Conservation (phyloP, 2,329 filamentous ascomycete species). For the Didymellaceae sp. region DNA sequence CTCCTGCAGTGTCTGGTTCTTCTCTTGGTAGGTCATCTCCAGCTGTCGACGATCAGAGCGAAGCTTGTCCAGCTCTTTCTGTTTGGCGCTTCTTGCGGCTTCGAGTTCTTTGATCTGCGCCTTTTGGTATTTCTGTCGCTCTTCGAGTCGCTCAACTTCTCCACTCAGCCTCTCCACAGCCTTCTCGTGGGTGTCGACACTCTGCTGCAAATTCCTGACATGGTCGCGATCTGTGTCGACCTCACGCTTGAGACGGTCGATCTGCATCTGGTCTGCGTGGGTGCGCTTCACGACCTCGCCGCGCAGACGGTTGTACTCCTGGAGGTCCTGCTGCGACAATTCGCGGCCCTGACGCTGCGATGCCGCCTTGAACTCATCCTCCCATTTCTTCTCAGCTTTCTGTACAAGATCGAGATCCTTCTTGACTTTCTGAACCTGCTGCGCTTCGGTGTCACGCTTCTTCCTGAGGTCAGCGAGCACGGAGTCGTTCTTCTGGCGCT, state of each 20-base stretch:
- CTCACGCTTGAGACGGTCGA: constrained; percentile 87
- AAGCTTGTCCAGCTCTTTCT: constrained; percentile 81
- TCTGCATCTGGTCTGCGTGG: constrained; percentile 78
- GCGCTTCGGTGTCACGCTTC: constrained; percentile 75
- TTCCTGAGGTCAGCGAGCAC: constrained; percentile 75
- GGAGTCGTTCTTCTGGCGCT: constrained; percentile 71
- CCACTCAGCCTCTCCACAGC: constrained; percentile 75
- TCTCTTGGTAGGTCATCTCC: constrained; percentile 81
- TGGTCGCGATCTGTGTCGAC: constrained; percentile 91
- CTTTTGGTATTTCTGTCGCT: constrained; percentile 70
- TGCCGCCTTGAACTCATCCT: constrained; percentile 83
- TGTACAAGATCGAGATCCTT: constrained; percentile 85
- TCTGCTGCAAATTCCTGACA: constrained; percentile 85
- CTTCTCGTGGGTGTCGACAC: constrained; percentile 79
- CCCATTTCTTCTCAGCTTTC: constrained; percentile 87
- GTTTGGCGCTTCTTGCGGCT: constrained; percentile 82
- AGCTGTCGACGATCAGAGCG: constrained; percentile 53
- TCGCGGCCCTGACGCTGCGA: constrained; percentile 87
- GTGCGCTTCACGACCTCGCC: constrained; percentile 85
- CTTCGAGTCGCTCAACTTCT: constrained; percentile 72
- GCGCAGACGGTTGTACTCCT: constrained; percentile 85
- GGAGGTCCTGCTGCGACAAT: constrained; percentile 82
- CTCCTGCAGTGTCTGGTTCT: constrained; percentile 89
- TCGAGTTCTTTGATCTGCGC: constrained; percentile 70
- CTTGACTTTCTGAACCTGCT: constrained; percentile 73